Percentiles rank a stretch among this genome's conserved stretches.
Conservation (phyloP, 2,329 filamentous ascomycete genomes). For the Lasiodiplodia gonubiensis region DNA sequence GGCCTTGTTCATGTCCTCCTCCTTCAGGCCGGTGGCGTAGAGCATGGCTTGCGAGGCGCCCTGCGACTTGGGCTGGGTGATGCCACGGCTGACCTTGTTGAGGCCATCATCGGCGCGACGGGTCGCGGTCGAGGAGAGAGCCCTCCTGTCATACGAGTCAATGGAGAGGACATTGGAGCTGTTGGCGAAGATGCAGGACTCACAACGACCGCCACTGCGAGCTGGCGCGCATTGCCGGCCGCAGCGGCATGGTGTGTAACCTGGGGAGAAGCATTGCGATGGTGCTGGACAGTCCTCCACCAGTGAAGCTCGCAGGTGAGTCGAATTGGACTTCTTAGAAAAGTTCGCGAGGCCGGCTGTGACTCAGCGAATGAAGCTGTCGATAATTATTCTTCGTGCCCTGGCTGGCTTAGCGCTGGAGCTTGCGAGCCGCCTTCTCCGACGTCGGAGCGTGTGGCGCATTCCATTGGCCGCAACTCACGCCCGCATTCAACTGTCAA, state of each 20-base stretch:
- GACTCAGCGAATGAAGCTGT: conserved; percentile 27
- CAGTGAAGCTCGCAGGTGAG: conserved; percentile 3
- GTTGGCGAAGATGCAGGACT: conserved; percentile 6
- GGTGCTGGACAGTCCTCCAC: background rate
- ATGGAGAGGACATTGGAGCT: conserved; percentile 5
- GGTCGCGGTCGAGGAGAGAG: conserved; percentile 33
- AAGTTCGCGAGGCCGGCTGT: conserved; percentile 20
- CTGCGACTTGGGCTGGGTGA: conserved; percentile 98
- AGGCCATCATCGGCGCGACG: conserved; percentile 44
- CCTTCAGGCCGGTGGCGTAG: conserved; percentile 87
- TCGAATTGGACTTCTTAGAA: conserved; percentile 19
- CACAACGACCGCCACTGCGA: conserved; percentile 25
- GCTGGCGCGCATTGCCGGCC: conserved; percentile 22
- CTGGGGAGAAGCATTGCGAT: conserved; percentile 28
- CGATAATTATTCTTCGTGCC: conserved; percentile 25
- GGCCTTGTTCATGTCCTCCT: conserved; percentile 91
- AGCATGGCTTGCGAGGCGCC: conserved; percentile 99
- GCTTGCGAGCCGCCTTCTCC: conserved; percentile 3
- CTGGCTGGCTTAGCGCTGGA: conserved; percentile 21
- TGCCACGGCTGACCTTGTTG: conserved; percentile 81
- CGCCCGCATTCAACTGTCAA: background rate
- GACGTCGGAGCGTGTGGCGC: conserved; percentile 14
- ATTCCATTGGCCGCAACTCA: conserved; percentile 7
- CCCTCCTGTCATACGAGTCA: conserved; percentile 23
- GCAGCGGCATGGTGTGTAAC: conserved; percentile 13